Conservation (phyloP, 2,329 filamentous ascomycete genomes). For the Xylariales sp. region DNA sequence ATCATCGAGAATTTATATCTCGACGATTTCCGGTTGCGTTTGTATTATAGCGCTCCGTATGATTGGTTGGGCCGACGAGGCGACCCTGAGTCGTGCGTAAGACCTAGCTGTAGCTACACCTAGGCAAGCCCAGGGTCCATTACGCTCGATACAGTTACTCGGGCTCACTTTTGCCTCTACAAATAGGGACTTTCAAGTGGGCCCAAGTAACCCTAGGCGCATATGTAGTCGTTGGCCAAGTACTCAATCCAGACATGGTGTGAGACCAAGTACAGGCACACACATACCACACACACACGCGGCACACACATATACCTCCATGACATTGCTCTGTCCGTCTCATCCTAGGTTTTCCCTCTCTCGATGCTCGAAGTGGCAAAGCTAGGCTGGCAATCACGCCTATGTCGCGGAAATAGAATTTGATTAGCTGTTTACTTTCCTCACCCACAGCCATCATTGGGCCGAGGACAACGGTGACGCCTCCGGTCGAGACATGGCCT, state of each 20-base stretch:
- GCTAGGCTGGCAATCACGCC: background rate
- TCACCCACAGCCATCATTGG: background rate
- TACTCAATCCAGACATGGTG: too few species aligned
- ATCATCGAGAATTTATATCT: too few species aligned
- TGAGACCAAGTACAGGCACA: background rate
- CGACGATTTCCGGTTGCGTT: background rate
- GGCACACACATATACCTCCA: background rate
- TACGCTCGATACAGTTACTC: background rate
- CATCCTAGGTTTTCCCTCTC: background rate
- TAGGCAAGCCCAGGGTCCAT: background rate
- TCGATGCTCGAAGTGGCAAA: background rate
- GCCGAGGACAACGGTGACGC: background rate
- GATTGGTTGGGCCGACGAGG: background rate
- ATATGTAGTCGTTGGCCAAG: background rate
- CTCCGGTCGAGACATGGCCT: background rate
- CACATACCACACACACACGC: background rate
- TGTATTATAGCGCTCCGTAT: background rate
- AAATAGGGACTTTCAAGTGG: background rate
- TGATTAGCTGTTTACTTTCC: background rate
- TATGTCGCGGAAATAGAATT: background rate
- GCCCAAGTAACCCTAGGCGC: background rate
- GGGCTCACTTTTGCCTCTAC: background rate
- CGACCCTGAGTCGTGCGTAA: conserved; percentile 2
- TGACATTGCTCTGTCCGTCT: background rate
- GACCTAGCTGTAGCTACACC: background rate